phyloP scores from a whole-genome alignment of 441 rosid genomes.

The Populus hybrid region DNA sequence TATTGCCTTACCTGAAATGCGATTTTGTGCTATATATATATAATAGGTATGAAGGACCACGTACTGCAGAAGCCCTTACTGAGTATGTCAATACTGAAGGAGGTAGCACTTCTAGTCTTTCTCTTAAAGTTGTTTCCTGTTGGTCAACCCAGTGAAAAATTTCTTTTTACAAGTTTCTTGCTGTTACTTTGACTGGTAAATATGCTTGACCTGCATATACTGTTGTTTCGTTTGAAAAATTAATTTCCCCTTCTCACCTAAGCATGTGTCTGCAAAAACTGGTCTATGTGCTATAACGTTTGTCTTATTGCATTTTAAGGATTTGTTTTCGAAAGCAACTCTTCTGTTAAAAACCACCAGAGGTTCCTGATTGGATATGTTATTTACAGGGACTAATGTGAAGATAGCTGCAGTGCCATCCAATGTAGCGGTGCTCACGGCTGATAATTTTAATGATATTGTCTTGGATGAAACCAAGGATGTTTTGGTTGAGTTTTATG shows the following conservation, averaged over 20 bases:
- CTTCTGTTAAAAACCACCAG: background rate
- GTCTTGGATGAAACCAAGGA: slow-evolving; percentile 81
- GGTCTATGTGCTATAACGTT: background rate
- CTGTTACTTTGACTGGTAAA: background rate
- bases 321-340: background rate
- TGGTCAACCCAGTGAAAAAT: background rate
- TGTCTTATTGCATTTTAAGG: background rate
- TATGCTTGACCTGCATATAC: background rate
- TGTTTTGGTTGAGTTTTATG: slow-evolving; percentile 92
- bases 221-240: background rate
- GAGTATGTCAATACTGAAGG: slow-evolving; percentile 90
- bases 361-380: slow-evolving; percentile 8
- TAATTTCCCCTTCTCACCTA: background rate
- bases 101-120: slow-evolving; percentile 41
- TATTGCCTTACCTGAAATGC: background rate
- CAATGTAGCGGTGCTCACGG: slow-evolving; percentile 57
- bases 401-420: slow-evolving; percentile 74
- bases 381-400: slow-evolving; percentile 71
- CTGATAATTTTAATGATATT: slow-evolving; percentile 68
- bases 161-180: background rate
- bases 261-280: background rate
- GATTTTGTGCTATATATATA: slow-evolving; percentile 1
- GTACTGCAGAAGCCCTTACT: slow-evolving; percentile 73
- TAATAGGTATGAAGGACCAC: slow-evolving; percentile 80
- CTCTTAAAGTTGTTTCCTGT: background rate